Evolutionary conservation across 768 basidiomycete genomes (phyloP), one percentile per base, ranked within the genome.

Genomic region (Crassisporium funariophilum): DNA sequence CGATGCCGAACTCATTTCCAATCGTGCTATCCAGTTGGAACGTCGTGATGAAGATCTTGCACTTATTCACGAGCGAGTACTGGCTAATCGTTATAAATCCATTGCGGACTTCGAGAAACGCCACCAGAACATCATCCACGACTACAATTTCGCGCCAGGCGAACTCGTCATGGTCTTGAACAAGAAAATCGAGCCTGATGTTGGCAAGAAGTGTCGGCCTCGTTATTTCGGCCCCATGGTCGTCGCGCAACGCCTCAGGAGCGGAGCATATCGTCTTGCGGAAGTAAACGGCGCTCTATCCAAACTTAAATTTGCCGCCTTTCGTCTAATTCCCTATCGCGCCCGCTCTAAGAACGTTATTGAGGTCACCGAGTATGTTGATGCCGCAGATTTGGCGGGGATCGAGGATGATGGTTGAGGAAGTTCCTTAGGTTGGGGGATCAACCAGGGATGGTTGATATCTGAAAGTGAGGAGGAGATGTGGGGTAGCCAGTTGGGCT

Each of bases 91-190:
- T 5, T 12, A 47, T 21, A 40, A 47, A 19, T 55, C 53, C 1
- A 57, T 57, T 1, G 11, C n/a, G 0, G 41, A 41, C 8, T 63
- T 59, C 34, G 53, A 62, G 38, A 21, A 51, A 10, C 41, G 58
- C 1, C 55, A 65, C 38, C 38, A 34, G 1, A 7, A 47, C n/a
- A 47, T 41, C 0, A 66, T 71, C 19, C 34, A 44, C 5, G 46
- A 66, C 19, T 66, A 50, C 44, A 24, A 58, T 11, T 74, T 68
- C 45, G 20, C 53, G 16, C 45, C 43, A 0, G 70, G 71, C 11
- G 62, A 62, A 3, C 54, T 77, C 0, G 64, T 75, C 0, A 44
- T 74, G 0, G 56, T 69, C 1, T 44, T 62, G 4, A 73, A 75
- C 39, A 66, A 65, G 6, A 15, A 24, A 1, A 50, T 64, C 8